Base-by-base conservation (phyloP, 805 yeast species). In the Maudiozyma pseudohumilis region DNA sequence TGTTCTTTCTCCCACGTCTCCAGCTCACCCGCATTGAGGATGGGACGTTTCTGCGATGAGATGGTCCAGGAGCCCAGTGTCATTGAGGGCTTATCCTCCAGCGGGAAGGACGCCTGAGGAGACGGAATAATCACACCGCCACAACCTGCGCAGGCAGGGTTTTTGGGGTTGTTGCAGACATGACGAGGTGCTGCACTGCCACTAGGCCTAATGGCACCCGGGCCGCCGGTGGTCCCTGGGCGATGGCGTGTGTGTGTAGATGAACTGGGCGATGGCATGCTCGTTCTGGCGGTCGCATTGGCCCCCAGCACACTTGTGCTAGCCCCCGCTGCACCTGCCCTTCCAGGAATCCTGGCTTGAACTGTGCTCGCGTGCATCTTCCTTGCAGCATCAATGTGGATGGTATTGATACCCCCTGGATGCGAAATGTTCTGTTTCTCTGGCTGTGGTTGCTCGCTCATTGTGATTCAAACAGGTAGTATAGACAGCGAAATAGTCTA, bases 101-200 rank as follows among this genome's bases (percentile, higher is more conserved):
- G 48, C 0, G 92, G 94, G 40, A 69, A 61, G 6, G 75, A 62
- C 1, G 89, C 75, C 19, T 66, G 68, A 2, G 92, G 94, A 1
- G 85, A 69, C 1, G 94, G 92, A n/a, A 80, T 79, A 7, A 81
- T 79, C 26, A 80, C 83, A 3, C 70, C 61, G 0, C 88, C 87
- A 59, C 92, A 82, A 40, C 72, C 73, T 3, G 52, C 60, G 52
- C 89, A 81, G 21, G 62, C 64, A 1, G 70, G 70, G 60, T 68
- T 66, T 17, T 57, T 52, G 10, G 61, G 61, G 31, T 52, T 57
- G 29, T 53, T 54, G 29, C 61, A 55, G 21, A 34, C 42, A 31
- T 56, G 60, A 23, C 53, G 46, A 32, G 18, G 20, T 21, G 15
- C 6, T 13, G 6, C 22, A 9, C 10, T 39, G 29, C 24, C n/a